These are phyloP conservation scores for Penicillium crustosum DNA, from an alignment of 2,329 filamentous ascomycete species.

Conservation along the genomic window DNA sequence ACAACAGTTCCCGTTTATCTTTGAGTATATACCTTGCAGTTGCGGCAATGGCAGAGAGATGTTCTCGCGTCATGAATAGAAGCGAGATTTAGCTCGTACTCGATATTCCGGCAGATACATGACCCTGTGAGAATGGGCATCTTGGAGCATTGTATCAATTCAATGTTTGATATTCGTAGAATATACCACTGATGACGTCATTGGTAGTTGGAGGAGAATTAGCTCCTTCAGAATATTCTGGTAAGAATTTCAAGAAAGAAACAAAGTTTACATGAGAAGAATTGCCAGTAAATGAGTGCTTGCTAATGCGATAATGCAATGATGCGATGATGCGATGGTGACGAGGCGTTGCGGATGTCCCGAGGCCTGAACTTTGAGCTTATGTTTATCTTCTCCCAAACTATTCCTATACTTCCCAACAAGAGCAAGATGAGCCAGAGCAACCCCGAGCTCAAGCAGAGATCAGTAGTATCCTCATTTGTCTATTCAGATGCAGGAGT, in stretches of 20 bases:
- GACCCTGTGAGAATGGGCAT: constrained; percentile 41
- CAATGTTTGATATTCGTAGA: not conserved
- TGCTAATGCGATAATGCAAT: not conserved
- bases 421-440: not conserved
- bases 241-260: not conserved
- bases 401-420: not conserved
- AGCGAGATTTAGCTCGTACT: constrained; percentile 48
- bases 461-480: constrained; percentile 47
- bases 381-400: not conserved
- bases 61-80: constrained; percentile 52
- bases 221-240: not conserved
- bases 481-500: constrained; percentile 37
- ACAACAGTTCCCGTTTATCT: not conserved
- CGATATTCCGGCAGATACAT: constrained; percentile 52
- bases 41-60: constrained; percentile 54
- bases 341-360: not conserved
- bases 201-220: not conserved
- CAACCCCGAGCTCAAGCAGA: constrained; percentile 22
- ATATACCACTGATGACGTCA: not conserved
- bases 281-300: not conserved
- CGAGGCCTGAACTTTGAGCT: not conserved
- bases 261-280: not conserved
- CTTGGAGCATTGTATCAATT: not conserved
- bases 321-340: constrained; percentile 2
- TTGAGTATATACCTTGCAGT: constrained; percentile 47